phyloP scores from a whole-genome alignment of 2,329 filamentous ascomycete genomes.

The Penicillium sp. region DNA sequence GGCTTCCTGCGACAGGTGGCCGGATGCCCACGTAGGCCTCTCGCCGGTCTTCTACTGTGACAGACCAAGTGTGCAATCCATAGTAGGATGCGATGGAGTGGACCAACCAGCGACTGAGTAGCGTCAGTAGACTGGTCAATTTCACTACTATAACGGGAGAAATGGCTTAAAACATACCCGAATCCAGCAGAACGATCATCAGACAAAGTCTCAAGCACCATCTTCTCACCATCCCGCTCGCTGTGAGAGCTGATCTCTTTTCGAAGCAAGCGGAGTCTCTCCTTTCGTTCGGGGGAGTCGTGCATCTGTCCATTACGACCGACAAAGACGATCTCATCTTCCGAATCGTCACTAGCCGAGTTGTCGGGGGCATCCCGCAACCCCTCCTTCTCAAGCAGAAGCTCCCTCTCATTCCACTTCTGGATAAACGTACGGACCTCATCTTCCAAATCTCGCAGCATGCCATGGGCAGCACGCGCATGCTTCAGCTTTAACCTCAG shows the following conservation, averaged over 20 bases:
- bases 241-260: slow-evolving; percentile 25
- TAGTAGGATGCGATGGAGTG: slow-evolving; percentile 93
- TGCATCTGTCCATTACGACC: slow-evolving; percentile 65
- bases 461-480: slow-evolving; percentile 69
- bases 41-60: slow-evolving; percentile 67
- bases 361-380: slow-evolving; percentile 43
- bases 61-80: slow-evolving; percentile 77
- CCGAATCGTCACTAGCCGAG: slow-evolving; percentile 50
- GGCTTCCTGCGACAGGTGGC: slow-evolving; percentile 31
- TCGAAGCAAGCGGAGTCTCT: slow-evolving; percentile 49
- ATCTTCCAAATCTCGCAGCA: slow-evolving; percentile 80
- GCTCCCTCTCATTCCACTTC: slow-evolving; percentile 56
- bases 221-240: slow-evolving; percentile 57
- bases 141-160: background rate
- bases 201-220: slow-evolving; percentile 77
- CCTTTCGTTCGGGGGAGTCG: slow-evolving; percentile 54
- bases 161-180: slow-evolving; percentile 57
- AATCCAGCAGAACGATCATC: slow-evolving; percentile 76
- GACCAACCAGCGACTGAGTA: slow-evolving; percentile 76
- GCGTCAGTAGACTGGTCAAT: slow-evolving; percentile 12
- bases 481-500: slow-evolving; percentile 78
- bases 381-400: slow-evolving; percentile 45
- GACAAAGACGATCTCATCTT: slow-evolving; percentile 91
- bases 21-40: slow-evolving; percentile 78
- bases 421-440: slow-evolving; percentile 74